phyloP scores from a whole-genome alignment of 768 basidiomycete genomes.

The Lactarius vividus region DNA sequence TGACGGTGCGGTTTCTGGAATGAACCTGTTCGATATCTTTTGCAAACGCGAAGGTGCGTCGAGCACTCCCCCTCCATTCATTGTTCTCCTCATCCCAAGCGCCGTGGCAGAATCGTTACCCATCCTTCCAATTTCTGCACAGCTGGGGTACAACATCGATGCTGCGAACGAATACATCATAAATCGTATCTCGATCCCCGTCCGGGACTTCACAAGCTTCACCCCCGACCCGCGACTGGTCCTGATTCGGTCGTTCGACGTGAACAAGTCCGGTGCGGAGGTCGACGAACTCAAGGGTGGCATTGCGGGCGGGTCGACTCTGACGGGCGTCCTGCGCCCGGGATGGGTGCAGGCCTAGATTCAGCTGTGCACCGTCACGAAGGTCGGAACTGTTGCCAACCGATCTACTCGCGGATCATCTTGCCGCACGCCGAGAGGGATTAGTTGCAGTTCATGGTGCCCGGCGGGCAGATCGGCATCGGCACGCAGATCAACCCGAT shows the following conservation, averaged over 20 bases:
- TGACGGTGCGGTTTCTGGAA: conserved; percentile 99
- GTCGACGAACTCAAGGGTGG: conserved; percentile 97
- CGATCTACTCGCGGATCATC: conserved; percentile 89
- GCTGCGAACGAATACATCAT: conserved; percentile 99
- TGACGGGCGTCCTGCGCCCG: conserved; percentile 84
- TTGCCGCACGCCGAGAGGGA: conserved; percentile 94
- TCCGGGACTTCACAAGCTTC: conserved; percentile 94
- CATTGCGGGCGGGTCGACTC: conserved; percentile 95
- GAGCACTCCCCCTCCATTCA: too few relatives aligned
- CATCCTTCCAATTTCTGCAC: too few relatives aligned
- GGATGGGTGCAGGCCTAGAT: too few relatives aligned
- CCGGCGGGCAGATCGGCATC: conserved; percentile 96
- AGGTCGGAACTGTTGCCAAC: conserved; percentile 89
- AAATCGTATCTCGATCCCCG: conserved; percentile 90
- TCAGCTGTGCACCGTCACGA: too few relatives aligned
- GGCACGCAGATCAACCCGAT: conserved; percentile 96
- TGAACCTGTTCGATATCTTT: conserved; percentile 94
- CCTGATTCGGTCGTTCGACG: conserved; percentile 98
- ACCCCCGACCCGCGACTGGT: conserved; percentile 83
- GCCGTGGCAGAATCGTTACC: too few relatives aligned
- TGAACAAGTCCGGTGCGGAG: conserved; percentile 97
- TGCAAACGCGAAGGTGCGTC: conserved; percentile 91
- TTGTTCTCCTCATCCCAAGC: too few relatives aligned
- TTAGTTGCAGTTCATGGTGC: conserved; percentile 89
- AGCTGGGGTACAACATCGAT: conserved; percentile 46